Conservation (phyloP, 495 filamentous ascomycete species). For the Penicillium canescens region DNA sequence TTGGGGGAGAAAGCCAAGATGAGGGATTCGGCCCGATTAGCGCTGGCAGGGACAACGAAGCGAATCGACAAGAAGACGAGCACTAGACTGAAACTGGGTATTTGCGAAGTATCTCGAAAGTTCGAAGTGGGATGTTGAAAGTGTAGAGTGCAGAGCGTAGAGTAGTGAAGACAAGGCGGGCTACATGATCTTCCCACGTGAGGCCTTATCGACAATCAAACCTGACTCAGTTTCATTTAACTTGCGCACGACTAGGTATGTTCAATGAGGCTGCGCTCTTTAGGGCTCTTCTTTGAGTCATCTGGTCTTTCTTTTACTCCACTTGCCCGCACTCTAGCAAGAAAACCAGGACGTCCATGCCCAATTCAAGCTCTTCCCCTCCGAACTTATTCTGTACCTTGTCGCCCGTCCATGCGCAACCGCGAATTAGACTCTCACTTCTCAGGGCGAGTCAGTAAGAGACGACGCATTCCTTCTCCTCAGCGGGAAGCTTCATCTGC, state of each 20-base stretch:
- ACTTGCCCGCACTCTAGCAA: conserved; percentile 17
- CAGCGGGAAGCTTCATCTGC: conserved; percentile 9
- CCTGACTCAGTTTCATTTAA: conserved; percentile 13
- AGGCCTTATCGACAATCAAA: conserved; percentile 27
- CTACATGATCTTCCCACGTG: conserved; percentile 21
- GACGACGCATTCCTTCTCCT: conserved; percentile 32
- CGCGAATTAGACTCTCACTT: conserved; percentile 19
- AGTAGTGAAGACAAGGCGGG: conserved; percentile 10
- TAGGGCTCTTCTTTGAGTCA: conserved; percentile 18
- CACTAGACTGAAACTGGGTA: background rate
- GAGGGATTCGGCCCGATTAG: conserved; percentile 19
- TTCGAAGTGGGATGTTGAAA: background rate
- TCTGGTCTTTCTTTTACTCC: conserved; percentile 16
- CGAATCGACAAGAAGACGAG: background rate
- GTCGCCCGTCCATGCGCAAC: conserved; percentile 31
- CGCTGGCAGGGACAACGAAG: conserved; percentile 1
- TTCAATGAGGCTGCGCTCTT: conserved; percentile 25
- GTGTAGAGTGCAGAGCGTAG: conserved; percentile 19
- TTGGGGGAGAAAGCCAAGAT: conserved; percentile 29
- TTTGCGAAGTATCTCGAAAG: background rate
- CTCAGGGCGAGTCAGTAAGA: conserved; percentile 32
- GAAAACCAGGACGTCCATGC: conserved; percentile 7
- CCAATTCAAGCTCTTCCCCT: conserved; percentile 9
- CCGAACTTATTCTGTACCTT: conserved; percentile 8
- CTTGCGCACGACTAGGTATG: background rate